Conservation (phyloP, 768 basidiomycete species). For the Trametes maxima region DNA sequence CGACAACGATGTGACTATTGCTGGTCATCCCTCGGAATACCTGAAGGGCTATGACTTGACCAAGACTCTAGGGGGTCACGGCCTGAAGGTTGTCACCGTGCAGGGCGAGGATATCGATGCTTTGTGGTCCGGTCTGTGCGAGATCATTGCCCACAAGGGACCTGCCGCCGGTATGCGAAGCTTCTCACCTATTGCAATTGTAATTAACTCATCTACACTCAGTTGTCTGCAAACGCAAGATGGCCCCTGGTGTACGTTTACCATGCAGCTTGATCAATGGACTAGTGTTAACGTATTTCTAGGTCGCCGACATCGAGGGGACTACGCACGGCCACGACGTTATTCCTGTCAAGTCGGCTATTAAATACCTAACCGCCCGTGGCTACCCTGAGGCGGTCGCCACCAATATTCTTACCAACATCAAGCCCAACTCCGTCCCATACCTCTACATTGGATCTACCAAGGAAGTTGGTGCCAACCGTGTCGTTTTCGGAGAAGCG, state of each 20-base stretch:
- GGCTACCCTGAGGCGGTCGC: slow-evolving; percentile 55
- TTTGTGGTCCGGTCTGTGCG: slow-evolving; percentile 68
- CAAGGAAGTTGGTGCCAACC: slow-evolving; percentile 77
- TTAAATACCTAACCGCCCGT: slow-evolving; percentile 68
- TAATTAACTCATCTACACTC: not conserved
- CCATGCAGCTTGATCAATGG: slow-evolving; percentile 19
- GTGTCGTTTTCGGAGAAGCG: slow-evolving; percentile 84
- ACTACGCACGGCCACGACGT: slow-evolving; percentile 83
- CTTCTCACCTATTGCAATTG: not conserved
- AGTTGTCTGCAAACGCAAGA: slow-evolving; percentile 68
- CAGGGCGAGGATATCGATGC: slow-evolving; percentile 81
- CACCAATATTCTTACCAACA: slow-evolving; percentile 57
- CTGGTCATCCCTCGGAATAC: slow-evolving; percentile 89
- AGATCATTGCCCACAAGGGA: slow-evolving; percentile 61
- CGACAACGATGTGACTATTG: slow-evolving; percentile 90
- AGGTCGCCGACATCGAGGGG: slow-evolving; percentile 73
- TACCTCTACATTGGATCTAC: slow-evolving; percentile 72
- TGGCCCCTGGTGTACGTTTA: slow-evolving; percentile 41
- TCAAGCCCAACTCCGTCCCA: slow-evolving; percentile 57
- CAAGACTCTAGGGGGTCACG: slow-evolving; percentile 80
- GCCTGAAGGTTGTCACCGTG: slow-evolving; percentile 72
- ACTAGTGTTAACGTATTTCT: slow-evolving; percentile 54
- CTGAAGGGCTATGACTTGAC: slow-evolving; percentile 74
- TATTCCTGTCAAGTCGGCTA: slow-evolving; percentile 78
- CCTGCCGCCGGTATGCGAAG: slow-evolving; percentile 68